Conservation (phyloP, 306 rosid genomes). For the Cicer pinnatifidum region DNA sequence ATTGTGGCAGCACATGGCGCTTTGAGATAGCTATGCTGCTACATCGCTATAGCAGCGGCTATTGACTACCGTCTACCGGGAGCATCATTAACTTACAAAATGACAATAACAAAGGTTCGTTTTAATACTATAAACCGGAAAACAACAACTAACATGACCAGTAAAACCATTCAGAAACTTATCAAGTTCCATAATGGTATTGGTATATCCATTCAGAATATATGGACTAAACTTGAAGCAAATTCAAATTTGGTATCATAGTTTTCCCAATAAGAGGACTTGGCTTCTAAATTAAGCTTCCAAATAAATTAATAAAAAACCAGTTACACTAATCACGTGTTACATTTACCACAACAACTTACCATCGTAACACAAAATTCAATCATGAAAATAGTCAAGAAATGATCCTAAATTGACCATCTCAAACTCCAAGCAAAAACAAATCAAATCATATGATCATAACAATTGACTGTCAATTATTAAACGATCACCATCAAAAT, state of each 20-base stretch:
- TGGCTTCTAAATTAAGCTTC: conserved; percentile 22
- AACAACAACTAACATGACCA: conserved; percentile 30
- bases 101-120: conserved; percentile 1
- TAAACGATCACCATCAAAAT: conserved; percentile 10
- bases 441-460: background rate
- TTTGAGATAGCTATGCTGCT: background rate
- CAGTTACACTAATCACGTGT: conserved; percentile 19
- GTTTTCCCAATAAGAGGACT: conserved; percentile 25
- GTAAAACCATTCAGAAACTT: conserved; percentile 24
- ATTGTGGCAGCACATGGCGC: background rate
- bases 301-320: conserved; percentile 20
- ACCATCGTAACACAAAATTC: conserved; percentile 24
- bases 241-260: conserved; percentile 23
- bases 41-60: too few relatives aligned
- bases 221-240: conserved; percentile 8
- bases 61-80: background rate
- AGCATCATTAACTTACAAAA: conserved; percentile 20
- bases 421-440: background rate
- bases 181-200: conserved; percentile 20
- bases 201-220: conserved; percentile 15
- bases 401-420: conserved; percentile 43
- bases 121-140: background rate
- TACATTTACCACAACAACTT: conserved; percentile 14
- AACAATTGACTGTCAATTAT: background rate
- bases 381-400: conserved; percentile 36